Conservation (phyloP, 1,139 yeast genomes). For the Nakaseomyces nivariensis region DNA sequence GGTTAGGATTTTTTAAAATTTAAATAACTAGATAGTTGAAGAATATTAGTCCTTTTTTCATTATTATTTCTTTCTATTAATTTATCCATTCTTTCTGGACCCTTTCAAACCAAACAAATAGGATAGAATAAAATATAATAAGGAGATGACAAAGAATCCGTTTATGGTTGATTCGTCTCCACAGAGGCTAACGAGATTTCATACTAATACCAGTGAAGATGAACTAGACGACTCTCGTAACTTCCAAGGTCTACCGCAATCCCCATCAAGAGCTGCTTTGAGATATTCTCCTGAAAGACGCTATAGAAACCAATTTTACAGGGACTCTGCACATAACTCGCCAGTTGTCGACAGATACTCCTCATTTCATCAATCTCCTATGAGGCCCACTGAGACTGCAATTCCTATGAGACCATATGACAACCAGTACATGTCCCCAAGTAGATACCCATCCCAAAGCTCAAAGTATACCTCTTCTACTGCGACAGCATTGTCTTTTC, state of each 20-base stretch:
- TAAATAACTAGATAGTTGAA: no score
- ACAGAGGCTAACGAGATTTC: conserved; percentile 18
- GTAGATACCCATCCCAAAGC: conserved; percentile 14
- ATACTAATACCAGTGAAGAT: conserved; percentile 16
- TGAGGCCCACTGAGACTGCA: conserved; percentile 42
- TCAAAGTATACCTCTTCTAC: conserved; percentile 21
- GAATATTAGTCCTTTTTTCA: no score
- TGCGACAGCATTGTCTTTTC: conserved; percentile 22
- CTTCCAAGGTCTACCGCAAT: conserved; percentile 28
- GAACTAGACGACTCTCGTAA: conserved; percentile 16
- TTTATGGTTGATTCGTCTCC: conserved; percentile 27
- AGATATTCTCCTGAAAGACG: conserved; percentile 31
- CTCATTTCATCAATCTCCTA: conserved; percentile 56
- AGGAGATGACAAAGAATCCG: conserved; percentile 25
- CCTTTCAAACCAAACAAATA: no score
- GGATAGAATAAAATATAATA: background rate
- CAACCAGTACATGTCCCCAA: conserved; percentile 9
- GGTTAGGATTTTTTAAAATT: no score
- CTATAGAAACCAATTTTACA: conserved; percentile 22
- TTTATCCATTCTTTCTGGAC: background rate
- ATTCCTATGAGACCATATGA: conserved; percentile 32
- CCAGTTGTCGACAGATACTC: conserved; percentile 32
- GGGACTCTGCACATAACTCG: conserved; percentile 26
- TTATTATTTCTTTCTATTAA: background rate
- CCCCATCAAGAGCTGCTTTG: conserved; percentile 39